Base-by-base conservation (phyloP, 768 basidiomycete species). In the Leccinum obscurum region DNA sequence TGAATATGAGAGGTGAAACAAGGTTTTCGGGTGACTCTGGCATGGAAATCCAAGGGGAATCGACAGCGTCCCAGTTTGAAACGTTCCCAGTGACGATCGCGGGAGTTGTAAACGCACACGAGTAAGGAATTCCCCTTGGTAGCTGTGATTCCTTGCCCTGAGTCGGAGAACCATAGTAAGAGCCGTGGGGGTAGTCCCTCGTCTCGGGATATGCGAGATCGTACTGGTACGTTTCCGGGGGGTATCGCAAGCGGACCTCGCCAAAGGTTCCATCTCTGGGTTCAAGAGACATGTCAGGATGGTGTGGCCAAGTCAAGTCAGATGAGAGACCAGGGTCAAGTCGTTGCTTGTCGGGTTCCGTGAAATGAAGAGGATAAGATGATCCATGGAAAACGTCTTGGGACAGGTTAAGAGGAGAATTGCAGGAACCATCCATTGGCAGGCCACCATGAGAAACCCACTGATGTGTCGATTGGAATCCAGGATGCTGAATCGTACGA, bases 361-460 rank as follows among this genome's bases (percentile, higher is more conserved):
- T 48, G 9, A 64, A 48, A 17, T 71, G 67, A 22, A 69, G 70
- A 15, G 76, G 73, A 17, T 67, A 58, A 35, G 62, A 55, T 10
- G 73, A 64, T 6, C 64, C 62, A 49, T 71, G 71, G n/a, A 70
- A 58, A n/a, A 66, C 49, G 65, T 76, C 74, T 39, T 75, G 73
- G 5, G 62, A 50, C 24, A 75, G 67, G 8, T 67, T 66, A 17
- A 68, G 64, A n/a, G 58, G 56, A 57, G 59, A 61, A 55, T 46
- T 52, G 35, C 53, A 55, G 5, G 56, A 46, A 54, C 55, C 55
- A 24, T 63, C 56, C 32, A 34, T 58, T 13, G 34, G 34, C 44
- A 56, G 35, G 37, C 28, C 49, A 20, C 71, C 65, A n/a, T 55
- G 58, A 51, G 63, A 52, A 26, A 58, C 35, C 60, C 61, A 60